Base-by-base conservation (phyloP, 495 filamentous ascomycete species). In the Staphylotrichum tortipilum region DNA sequence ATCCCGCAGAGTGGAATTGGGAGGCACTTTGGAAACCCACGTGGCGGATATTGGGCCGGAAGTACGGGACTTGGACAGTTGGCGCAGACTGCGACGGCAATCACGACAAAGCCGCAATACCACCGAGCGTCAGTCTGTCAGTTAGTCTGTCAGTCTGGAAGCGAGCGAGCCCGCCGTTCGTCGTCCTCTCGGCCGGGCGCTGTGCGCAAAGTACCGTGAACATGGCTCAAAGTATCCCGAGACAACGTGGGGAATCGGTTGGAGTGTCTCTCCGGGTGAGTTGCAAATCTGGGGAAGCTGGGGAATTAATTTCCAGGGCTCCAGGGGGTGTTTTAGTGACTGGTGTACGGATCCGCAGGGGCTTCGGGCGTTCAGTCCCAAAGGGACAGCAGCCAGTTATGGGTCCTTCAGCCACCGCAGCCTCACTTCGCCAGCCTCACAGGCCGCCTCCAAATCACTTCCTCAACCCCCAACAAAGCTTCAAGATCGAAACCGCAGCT, bases 1-100 rank as follows among this genome's bases (percentile, higher is more conserved):
- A 23, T 23, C 12, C 43, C 31, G 33, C 39, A 15, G 30, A 37
- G 41, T 26, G 23, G 9, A 35, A 38, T 28, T 18, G 22, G 2
- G 26, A 15, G 31, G 18, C 21, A 37, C 24, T 31, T 48, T 29
- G 3, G 22, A 46, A 44, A 44, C 33, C 34, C 50, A 42, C 50
- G 43, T 47, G 50, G 43, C 21, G n/a, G 41, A 41, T 41, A 47
- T 47, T 47, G 44, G 10, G n/a, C 19, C 50, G 36, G 50, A 41
- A 35, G 36, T 47, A 17, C 36, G 50, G 44, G 42, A 53, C 50
- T 39, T 46, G 17, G 2, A 24, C n/a, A n/a, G n/a, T n/a, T n/a
- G n/a, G n/a, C n/a, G n/a, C n/a, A n/a, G n/a, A n/a, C 17, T 19
- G 15, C 18, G n/a, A 7, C 35, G 26, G 9, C 22, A 19, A 22